These are phyloP conservation scores for Veloboletus limbatus DNA, from an alignment of 1,284 basidiomycete species.

Conservation along the genomic window DNA sequence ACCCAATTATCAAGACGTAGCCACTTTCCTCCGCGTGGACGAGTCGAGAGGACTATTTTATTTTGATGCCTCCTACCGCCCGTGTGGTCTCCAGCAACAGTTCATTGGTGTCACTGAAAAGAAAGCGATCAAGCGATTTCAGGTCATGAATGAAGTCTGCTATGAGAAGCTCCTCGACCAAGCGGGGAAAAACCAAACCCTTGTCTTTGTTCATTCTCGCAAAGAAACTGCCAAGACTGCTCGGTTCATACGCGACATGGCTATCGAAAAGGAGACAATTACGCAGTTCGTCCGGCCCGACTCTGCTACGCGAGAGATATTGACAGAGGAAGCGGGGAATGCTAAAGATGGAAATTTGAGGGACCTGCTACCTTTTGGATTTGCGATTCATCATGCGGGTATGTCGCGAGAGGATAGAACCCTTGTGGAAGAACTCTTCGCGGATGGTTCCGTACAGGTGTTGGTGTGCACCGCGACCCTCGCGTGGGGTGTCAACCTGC, in stretches of 20 bases:
- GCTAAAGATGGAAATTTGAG: conserved; percentile 84
- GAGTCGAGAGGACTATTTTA: conserved; percentile 92
- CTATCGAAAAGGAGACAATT: conserved; percentile 95
- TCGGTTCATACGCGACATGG: conserved; percentile 91
- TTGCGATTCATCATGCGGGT: conserved; percentile 98
- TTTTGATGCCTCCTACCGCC: conserved; percentile 93
- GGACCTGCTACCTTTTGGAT: conserved; percentile 94
- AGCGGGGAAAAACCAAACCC: conserved; percentile 85
- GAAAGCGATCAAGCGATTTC: conserved; percentile 98
- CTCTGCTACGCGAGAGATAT: conserved; percentile 83
- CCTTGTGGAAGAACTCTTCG: conserved; percentile 94
- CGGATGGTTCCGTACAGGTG: conserved; percentile 90
- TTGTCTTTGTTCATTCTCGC: conserved; percentile 97
- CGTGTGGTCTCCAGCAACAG: conserved; percentile 90
- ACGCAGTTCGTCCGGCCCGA: conserved; percentile 94
- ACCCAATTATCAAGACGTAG: conserved; percentile 99
- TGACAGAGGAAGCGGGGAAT: conserved; percentile 81
- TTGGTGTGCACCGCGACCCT: conserved; percentile 97
- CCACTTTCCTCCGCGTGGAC: conserved; percentile 95
- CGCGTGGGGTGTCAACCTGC: conserved; percentile 99
- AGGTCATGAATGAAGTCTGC: conserved; percentile 98
- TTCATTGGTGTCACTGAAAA: conserved; percentile 99
- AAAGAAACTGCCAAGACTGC: conserved; percentile 96
- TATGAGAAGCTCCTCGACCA: conserved; percentile 98
- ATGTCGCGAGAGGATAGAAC: conserved; percentile 94